These are phyloP conservation scores for Aspergillus puulaauensis DNA, from an alignment of 2,329 filamentous ascomycete species.

Conservation along the genomic window DNA sequence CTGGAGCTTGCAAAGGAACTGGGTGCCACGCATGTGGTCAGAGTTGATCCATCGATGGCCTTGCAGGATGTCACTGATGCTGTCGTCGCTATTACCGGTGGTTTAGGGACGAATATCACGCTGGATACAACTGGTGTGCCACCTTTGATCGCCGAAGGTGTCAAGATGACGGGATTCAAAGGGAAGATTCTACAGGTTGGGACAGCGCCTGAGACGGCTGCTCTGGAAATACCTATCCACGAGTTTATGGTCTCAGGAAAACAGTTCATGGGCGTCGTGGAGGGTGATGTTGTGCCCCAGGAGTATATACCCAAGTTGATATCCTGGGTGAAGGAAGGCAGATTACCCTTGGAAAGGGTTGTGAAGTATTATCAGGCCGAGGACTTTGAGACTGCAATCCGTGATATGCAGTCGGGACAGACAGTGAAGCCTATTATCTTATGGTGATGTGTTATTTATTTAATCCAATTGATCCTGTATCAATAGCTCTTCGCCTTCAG, in stretches of 20 bases:
- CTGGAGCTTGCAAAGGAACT: constrained; percentile 41
- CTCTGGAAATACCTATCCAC: constrained; percentile 45
- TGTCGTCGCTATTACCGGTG: constrained; percentile 36
- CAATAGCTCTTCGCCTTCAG: too few relatives aligned
- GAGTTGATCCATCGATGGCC: constrained; percentile 27
- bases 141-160: constrained; percentile 42
- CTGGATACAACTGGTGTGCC: constrained; percentile 53
- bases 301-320: constrained; percentile 50
- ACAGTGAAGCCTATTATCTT: constrained; percentile 33
- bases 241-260: constrained; percentile 50
- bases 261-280: constrained; percentile 49
- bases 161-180: constrained; percentile 45
- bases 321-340: constrained; percentile 48
- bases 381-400: constrained; percentile 24
- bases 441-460: constrained; percentile 17
- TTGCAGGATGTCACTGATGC: constrained; percentile 31
- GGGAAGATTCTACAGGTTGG: constrained; percentile 55
- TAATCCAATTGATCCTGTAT: too few relatives aligned
- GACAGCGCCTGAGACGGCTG: constrained; percentile 44
- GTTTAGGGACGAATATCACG: constrained; percentile 44
- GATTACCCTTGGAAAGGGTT: constrained; percentile 49
- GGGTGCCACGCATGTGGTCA: constrained; percentile 41
- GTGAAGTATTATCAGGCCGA: constrained; percentile 45
- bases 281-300: constrained; percentile 45
- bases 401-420: constrained; percentile 26